Evolutionary conservation across 192 early-diverging fungal species (phyloP).

Genomic region (Nowakowskiella sp.): DNA sequence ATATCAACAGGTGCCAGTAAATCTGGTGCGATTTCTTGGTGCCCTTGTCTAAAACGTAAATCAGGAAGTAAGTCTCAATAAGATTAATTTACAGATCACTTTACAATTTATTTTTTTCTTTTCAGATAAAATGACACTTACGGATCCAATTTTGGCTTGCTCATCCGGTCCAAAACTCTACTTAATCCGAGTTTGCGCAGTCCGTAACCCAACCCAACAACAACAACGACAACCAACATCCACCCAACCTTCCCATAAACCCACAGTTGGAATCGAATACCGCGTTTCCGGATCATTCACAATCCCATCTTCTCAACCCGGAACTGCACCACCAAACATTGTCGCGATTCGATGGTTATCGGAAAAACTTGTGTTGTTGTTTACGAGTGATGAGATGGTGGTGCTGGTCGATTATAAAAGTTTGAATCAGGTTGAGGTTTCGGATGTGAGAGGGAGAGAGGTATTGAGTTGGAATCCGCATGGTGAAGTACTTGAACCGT

Average conservation of each 20-base stretch:
- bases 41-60: constrained; percentile 5
- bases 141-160: constrained; percentile 18
- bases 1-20: not conserved
- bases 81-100: not conserved
- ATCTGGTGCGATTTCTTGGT: constrained; percentile 5
- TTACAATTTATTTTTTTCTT: not conserved
- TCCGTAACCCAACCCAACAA: constrained; percentile 17
- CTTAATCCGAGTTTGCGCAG: constrained; percentile 9
- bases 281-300: too few species aligned
- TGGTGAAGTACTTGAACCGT: constrained; percentile 4
- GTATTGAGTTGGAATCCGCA: constrained; percentile 17
- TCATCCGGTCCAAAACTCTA: constrained; percentile 17
- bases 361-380: constrained; percentile 6
- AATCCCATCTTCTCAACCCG: too few species aligned
- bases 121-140: not conserved
- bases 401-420: constrained; percentile 15
- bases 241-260: too few species aligned
- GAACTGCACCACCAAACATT: constrained; percentile 7
- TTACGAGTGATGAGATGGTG: constrained; percentile 15
- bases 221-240: too few species aligned
- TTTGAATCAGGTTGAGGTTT: constrained; percentile 20
- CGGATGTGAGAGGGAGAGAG: constrained; percentile 1
- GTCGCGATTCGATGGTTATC: constrained; percentile 32
- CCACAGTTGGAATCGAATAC: too few species aligned
- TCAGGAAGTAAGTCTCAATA: constrained; percentile 3